Conservation (phyloP, 2,329 filamentous ascomycete species). For the Beauveria sp. region DNA sequence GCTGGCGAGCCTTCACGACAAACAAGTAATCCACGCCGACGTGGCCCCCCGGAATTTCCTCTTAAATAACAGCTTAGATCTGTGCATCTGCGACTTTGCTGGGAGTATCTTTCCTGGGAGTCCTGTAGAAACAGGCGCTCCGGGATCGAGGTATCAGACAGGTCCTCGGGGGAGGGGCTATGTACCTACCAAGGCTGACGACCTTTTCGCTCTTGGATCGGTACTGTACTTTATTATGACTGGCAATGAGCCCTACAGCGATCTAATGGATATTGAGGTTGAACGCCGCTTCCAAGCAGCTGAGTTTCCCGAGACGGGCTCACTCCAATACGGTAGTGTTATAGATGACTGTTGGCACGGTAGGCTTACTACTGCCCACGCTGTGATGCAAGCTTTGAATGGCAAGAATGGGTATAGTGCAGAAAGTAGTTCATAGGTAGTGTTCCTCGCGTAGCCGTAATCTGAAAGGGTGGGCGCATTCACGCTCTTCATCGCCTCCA, state of each 20-base stretch:
- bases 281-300: conserved; percentile 8
- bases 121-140: conserved; percentile 15
- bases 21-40: conserved; percentile 31
- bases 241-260: conserved; percentile 22
- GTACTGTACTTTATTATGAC: conserved; percentile 27
- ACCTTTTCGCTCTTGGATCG: conserved; percentile 28
- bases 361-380: background rate
- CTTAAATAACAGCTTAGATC: conserved; percentile 24
- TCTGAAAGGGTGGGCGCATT: too few relatives aligned
- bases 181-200: conserved; percentile 17
- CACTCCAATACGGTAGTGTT: background rate
- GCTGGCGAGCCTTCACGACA: conserved; percentile 26
- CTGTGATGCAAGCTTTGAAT: background rate
- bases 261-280: conserved; percentile 22
- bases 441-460: background rate
- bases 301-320: background rate
- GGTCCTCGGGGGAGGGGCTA: conserved; percentile 18
- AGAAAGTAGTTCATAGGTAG: background rate
- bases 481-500: too few relatives aligned
- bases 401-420: background rate
- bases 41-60: conserved; percentile 31
- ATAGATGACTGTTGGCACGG: conserved; percentile 1
- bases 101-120: conserved; percentile 24
- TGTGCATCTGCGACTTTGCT: conserved; percentile 29
- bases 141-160: conserved; percentile 18